Evolutionary conservation across 1,284 basidiomycete species (phyloP).

Genomic region (Inonotus obliquus): DNA sequence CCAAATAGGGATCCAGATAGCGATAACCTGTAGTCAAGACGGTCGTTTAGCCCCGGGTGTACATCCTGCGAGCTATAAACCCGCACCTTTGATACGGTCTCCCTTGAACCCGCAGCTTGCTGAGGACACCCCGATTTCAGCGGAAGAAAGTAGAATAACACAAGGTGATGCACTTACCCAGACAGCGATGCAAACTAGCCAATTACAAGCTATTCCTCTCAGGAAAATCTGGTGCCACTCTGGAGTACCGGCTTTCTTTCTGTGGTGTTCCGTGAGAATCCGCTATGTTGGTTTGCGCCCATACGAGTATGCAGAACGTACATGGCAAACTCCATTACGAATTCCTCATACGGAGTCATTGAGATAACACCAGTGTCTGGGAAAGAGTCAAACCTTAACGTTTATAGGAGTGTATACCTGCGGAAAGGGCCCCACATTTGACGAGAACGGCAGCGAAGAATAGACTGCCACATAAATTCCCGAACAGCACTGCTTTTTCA

Average conservation of each 20-base stretch:
- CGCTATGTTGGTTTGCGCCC: neutral
- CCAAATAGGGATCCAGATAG: constrained; percentile 76
- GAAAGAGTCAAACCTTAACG: neutral
- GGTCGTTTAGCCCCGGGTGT: neutral
- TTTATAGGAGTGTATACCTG: neutral
- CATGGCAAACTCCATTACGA: constrained; percentile 50
- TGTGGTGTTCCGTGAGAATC: constrained; percentile 23
- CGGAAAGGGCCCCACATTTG: constrained; percentile 43
- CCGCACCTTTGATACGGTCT: constrained; percentile 64
- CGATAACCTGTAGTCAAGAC: constrained; percentile 42
- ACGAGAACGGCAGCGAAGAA: constrained; percentile 67
- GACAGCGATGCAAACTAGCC: constrained; percentile 73
- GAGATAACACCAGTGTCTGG: constrained; percentile 56
- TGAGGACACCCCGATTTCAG: constrained; percentile 24
- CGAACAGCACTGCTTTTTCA: constrained; percentile 52
- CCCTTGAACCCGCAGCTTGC: constrained; percentile 71
- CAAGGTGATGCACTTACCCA: constrained; percentile 46
- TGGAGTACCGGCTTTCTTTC: constrained; percentile 59
- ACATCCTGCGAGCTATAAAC: neutral
- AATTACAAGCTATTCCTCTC: constrained; percentile 75
- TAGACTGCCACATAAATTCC: constrained; percentile 66
- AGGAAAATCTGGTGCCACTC: constrained; percentile 73
- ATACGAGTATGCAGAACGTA: constrained; percentile 29
- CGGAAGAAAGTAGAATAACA: neutral
- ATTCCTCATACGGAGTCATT: constrained; percentile 50